Conservation (phyloP, 495 filamentous ascomycete genomes). For the Halenospora varia region DNA sequence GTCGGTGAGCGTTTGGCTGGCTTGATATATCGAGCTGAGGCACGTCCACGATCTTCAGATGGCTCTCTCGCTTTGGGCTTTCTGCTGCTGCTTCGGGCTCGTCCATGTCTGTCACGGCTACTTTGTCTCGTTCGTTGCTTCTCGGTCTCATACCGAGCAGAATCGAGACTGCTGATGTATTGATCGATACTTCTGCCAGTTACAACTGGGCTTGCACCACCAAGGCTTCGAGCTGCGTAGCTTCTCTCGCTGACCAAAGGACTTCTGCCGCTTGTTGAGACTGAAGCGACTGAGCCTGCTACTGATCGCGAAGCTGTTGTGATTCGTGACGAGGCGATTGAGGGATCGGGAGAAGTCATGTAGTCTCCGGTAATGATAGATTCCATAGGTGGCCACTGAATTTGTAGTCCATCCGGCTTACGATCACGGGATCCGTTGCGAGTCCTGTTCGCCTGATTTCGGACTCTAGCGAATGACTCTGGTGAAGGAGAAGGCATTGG, state of each 20-base stretch:
- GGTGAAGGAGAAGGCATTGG: conserved; percentile 48
- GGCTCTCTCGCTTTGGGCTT: conserved; percentile 49
- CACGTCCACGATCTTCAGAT: conserved; percentile 66
- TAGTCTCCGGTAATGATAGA: conserved; percentile 43
- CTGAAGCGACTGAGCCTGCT: conserved; percentile 38
- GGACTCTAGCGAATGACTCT: conserved; percentile 45
- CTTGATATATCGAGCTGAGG: conserved; percentile 62
- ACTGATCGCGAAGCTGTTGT: conserved; percentile 42
- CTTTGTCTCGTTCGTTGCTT: conserved; percentile 48
- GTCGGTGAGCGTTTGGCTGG: conserved; percentile 85
- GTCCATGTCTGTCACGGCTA: conserved; percentile 55
- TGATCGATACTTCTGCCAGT: conserved; percentile 70
- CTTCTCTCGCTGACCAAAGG: conserved; percentile 43
- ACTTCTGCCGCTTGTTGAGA: conserved; percentile 45
- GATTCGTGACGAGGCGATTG: conserved; percentile 36
- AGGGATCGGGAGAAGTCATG: conserved; percentile 44
- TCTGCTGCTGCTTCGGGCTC: conserved; percentile 47
- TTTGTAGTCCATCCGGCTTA: conserved; percentile 77
- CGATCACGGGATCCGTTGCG: conserved; percentile 73
- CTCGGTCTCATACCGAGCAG: conserved; percentile 60
- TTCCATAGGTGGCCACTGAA: conserved; percentile 62
- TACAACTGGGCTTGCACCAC: conserved; percentile 36
- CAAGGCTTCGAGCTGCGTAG: conserved; percentile 34
- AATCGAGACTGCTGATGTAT: conserved; percentile 83
- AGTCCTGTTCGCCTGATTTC: conserved; percentile 46